A percentile compares a stretch with the other conserved stretches of the same genome.
Evolutionary conservation across 2,329 filamentous ascomycete genomes (phyloP).

Genomic region (Pseudocercospora cruenta): DNA sequence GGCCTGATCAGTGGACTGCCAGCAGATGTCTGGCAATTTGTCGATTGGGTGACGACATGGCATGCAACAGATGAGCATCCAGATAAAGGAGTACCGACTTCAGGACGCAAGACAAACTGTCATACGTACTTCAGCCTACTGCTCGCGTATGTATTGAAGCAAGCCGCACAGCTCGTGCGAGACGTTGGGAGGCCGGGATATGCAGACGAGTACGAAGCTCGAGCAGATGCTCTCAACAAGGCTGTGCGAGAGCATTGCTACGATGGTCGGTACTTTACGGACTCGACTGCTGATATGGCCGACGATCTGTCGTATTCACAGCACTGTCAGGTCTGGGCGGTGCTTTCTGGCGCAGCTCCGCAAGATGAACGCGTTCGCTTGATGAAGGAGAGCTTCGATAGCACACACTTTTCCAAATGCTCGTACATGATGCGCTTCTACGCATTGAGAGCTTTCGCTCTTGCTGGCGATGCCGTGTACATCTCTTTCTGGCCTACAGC

Average conservation of each 20-base stretch:
- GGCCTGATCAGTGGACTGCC: slow-evolving; percentile 36
- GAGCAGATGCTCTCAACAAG: slow-evolving; percentile 30
- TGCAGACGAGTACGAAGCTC: slow-evolving; percentile 38
- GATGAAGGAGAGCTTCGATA: slow-evolving; percentile 34
- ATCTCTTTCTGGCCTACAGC: slow-evolving; percentile 39
- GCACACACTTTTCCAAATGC: slow-evolving; percentile 22
- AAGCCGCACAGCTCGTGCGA: slow-evolving; percentile 39
- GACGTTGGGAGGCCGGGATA: slow-evolving; percentile 41
- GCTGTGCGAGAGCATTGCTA: slow-evolving; percentile 39
- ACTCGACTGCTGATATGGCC: slow-evolving; percentile 40
- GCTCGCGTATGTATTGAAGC: slow-evolving; percentile 43
- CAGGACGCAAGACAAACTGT: slow-evolving; percentile 42
- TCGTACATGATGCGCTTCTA: slow-evolving; percentile 46
- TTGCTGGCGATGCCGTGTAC: slow-evolving; percentile 41
- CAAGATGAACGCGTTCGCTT: slow-evolving; percentile 29
- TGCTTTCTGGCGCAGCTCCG: slow-evolving; percentile 39
- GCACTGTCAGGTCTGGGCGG: slow-evolving; percentile 44
- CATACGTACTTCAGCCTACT: slow-evolving; percentile 49
- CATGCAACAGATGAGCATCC: slow-evolving; percentile 35
- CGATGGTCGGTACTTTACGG: slow-evolving; percentile 37
- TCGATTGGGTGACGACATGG: slow-evolving; percentile 40
- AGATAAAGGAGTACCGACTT: slow-evolving; percentile 47
- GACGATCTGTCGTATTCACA: slow-evolving; percentile 39
- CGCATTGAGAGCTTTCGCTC: slow-evolving; percentile 43
- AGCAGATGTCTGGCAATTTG: slow-evolving; percentile 42